Percentiles rank a stretch among this genome's conserved stretches.
Conservation (phyloP, 2,329 filamentous ascomycete species). For the Coniochaeta sp. region DNA sequence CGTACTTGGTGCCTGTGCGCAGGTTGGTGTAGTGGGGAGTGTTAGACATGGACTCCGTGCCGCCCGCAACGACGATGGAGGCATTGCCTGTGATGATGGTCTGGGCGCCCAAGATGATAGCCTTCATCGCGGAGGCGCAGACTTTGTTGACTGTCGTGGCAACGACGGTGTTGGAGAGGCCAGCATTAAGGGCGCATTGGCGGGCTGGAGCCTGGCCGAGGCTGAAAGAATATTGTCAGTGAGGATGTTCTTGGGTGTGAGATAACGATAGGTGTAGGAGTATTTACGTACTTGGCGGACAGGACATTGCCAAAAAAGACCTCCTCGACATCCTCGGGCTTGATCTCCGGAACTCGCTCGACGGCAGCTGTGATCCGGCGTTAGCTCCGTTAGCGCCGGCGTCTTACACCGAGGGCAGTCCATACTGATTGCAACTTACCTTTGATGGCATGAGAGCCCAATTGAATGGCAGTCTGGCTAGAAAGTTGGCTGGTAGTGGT, state of each 20-base stretch:
- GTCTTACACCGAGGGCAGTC: not conserved
- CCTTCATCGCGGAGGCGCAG: constrained; percentile 91
- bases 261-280: not conserved
- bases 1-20: constrained; percentile 87
- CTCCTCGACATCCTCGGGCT: constrained; percentile 85
- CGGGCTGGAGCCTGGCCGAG: constrained; percentile 94
- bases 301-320: constrained; percentile 98
- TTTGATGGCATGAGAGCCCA: constrained; percentile 90
- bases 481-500: constrained; percentile 65
- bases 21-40: constrained; percentile 89
- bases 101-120: constrained; percentile 88
- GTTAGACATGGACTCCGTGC: constrained; percentile 98
- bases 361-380: constrained; percentile 53
- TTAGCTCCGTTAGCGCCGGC: constrained; percentile 7
- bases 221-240: constrained; percentile 36
- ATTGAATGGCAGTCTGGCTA: constrained; percentile 75
- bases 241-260: constrained; percentile 1
- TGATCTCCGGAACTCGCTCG: constrained; percentile 77
- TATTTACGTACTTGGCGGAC: constrained; percentile 70
- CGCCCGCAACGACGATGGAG: constrained; percentile 86
- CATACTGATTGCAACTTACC: constrained; percentile 40
- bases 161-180: constrained; percentile 70
- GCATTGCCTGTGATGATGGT: constrained; percentile 97
- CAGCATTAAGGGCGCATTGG: constrained; percentile 86
- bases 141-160: constrained; percentile 98